Conservation (phyloP, 2,329 filamentous ascomycete genomes). For the Pseudogymnoascus sp. region DNA sequence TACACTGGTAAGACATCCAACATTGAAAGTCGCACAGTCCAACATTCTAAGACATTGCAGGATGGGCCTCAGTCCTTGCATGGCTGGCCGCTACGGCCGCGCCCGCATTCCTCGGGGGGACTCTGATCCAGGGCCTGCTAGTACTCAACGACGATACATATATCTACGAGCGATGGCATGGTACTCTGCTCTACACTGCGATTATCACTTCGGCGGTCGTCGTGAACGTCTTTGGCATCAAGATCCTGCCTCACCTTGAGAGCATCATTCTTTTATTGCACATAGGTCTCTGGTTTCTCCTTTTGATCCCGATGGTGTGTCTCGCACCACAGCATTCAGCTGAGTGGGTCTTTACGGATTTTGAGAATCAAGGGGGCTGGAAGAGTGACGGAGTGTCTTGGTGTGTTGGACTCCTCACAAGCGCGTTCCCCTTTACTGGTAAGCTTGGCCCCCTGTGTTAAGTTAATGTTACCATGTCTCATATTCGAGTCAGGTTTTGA, state of each 20-base stretch:
- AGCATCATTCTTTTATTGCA: conserved; percentile 43
- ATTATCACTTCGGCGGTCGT: conserved; percentile 39
- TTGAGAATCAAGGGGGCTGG: conserved; percentile 44
- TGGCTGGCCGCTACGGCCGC: conserved; percentile 34
- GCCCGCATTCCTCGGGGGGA: conserved; percentile 37
- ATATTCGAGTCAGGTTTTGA: conserved; percentile 15
- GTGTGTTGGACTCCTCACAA: conserved; percentile 14
- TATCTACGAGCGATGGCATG: conserved; percentile 37
- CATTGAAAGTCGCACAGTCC: background rate
- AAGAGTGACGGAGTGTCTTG: conserved; percentile 37
- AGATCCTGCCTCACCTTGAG: conserved; percentile 39
- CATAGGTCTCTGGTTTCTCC: conserved; percentile 32
- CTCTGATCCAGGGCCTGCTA: conserved; percentile 40
- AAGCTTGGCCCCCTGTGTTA: conserved; percentile 21
- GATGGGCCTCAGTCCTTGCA: conserved; percentile 40
- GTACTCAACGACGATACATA: conserved; percentile 35
- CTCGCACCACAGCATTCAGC: conserved; percentile 38
- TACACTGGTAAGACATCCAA: conserved; percentile 9
- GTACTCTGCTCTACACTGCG: conserved; percentile 41
- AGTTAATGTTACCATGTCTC: conserved; percentile 24
- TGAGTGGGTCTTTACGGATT: conserved; percentile 47
- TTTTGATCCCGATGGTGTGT: conserved; percentile 31
- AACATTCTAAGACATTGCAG: conserved; percentile 29
- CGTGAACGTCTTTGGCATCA: conserved; percentile 42
- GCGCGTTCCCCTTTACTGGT: conserved; percentile 13